A percentile compares a stretch with the other conserved stretches of the same genome.
Conservation (phyloP, 2,329 filamentous ascomycete species). For the Pyrenophora seminiperda region DNA sequence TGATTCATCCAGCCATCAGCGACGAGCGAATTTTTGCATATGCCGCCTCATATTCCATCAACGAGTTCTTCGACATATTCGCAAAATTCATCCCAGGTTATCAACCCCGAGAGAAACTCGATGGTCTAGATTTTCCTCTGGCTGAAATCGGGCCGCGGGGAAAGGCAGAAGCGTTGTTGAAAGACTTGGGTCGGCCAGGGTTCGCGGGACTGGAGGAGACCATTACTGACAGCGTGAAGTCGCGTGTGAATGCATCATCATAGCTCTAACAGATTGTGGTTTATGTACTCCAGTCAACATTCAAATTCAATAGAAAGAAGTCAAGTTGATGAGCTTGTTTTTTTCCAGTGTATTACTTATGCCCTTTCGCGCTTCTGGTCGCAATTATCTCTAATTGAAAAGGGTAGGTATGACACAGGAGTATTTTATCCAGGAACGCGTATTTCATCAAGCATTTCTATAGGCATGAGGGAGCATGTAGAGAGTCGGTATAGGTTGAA, state of each 20-base stretch:
- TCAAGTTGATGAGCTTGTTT: background rate
- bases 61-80: constrained; percentile 19
- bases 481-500: too few species aligned
- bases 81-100: constrained; percentile 3
- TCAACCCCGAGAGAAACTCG: constrained; percentile 7
- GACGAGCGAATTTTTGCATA: constrained; percentile 24
- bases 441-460: too few species aligned
- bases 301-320: background rate
- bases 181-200: constrained; percentile 8
- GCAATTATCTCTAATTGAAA: too few species aligned
- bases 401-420: too few species aligned
- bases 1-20: constrained; percentile 18
- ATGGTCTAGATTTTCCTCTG: constrained; percentile 12
- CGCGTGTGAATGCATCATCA: constrained; percentile 6
- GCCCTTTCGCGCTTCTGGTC: too few species aligned
- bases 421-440: too few species aligned
- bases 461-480: too few species aligned
- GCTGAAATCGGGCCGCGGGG: constrained; percentile 10
- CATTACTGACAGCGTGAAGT: constrained; percentile 7
- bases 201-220: constrained; percentile 14
- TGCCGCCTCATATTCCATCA: constrained; percentile 13
- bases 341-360: background rate
- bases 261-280: background rate
- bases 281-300: background rate
- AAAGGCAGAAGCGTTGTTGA: constrained; percentile 12